These are phyloP conservation scores for Cyanidiococcus yangmingshanensis DNA, from an alignment of 23 red algal genomes.

Conservation along the genomic window DNA sequence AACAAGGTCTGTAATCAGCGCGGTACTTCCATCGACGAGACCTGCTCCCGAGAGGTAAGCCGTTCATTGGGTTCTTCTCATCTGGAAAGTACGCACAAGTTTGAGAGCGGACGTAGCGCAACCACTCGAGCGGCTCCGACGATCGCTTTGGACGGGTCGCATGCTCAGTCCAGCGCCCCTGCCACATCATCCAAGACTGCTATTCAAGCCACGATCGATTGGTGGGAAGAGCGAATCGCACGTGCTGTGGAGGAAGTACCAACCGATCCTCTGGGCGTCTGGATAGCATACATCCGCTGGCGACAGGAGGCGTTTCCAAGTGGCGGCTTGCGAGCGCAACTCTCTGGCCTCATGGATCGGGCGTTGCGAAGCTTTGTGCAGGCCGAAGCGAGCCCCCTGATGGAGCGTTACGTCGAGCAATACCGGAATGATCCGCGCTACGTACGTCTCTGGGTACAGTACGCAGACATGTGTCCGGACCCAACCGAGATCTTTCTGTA, in stretches of 20 bases:
- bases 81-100: too few relatives aligned
- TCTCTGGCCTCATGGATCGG: neutral
- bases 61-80: too few relatives aligned
- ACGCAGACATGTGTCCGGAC: constrained; percentile 53
- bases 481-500: constrained; percentile 52
- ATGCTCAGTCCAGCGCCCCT: too few relatives aligned
- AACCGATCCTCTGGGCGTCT: neutral
- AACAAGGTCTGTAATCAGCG: too few relatives aligned
- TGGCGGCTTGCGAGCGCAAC: neutral
- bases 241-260: neutral
- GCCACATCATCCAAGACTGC: too few relatives aligned
- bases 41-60: too few relatives aligned
- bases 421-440: constrained; percentile 57
- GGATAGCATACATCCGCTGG: constrained; percentile 11
- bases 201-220: neutral
- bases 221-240: neutral
- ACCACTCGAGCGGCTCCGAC: too few relatives aligned
- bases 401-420: constrained; percentile 24
- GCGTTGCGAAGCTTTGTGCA: neutral
- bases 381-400: neutral
- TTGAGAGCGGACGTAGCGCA: too few relatives aligned
- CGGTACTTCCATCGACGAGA: too few relatives aligned
- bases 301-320: neutral
- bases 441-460: constrained; percentile 67
- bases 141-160: too few relatives aligned